A percentile compares a stretch with the other conserved stretches of the same genome.
These are phyloP conservation scores for Diaporthe caulivora DNA, from an alignment of 2,329 filamentous ascomycete species.

Conservation along the genomic window DNA sequence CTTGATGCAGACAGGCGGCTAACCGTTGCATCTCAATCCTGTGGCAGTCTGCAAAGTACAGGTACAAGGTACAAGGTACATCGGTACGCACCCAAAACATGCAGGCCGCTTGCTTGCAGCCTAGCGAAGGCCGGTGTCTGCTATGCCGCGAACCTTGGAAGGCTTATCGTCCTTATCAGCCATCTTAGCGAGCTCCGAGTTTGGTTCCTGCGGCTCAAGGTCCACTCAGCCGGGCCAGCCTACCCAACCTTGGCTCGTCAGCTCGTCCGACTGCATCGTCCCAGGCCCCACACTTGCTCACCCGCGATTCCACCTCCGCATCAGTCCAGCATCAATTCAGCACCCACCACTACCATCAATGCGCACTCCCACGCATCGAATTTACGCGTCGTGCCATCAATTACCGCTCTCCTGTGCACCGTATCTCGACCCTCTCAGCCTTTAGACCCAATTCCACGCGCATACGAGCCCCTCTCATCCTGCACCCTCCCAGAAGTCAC, in stretches of 20 bases:
- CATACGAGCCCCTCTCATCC: background rate
- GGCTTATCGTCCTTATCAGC: background rate
- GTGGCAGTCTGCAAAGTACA: background rate
- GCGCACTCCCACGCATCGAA: slow-evolving; percentile 10
- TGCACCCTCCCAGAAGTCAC: background rate
- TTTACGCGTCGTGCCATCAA: slow-evolving; percentile 23
- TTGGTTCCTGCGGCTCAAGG: slow-evolving; percentile 6
- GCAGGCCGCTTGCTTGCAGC: background rate
- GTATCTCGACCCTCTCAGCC: background rate
- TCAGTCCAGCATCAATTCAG: slow-evolving; percentile 6
- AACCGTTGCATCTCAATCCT: background rate
- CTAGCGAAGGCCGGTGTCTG: background rate
- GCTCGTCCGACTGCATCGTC: slow-evolving; percentile 5
- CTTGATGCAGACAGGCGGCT: background rate
- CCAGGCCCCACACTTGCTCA: slow-evolving; percentile 28
- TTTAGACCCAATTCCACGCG: background rate
- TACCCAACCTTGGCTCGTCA: background rate
- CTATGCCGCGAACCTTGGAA: background rate
- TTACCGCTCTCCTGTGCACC: background rate
- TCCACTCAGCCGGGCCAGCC: background rate
- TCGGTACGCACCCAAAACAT: background rate
- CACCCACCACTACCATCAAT: slow-evolving; percentile 14
- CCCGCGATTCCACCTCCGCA: slow-evolving; percentile 17
- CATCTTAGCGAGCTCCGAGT: background rate
- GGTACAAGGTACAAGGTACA: too few species aligned